A percentile compares a stretch with the other conserved stretches of the same genome.
Conservation (phyloP, 495 filamentous ascomycete species). For the Trichoderma orchidacearum region DNA sequence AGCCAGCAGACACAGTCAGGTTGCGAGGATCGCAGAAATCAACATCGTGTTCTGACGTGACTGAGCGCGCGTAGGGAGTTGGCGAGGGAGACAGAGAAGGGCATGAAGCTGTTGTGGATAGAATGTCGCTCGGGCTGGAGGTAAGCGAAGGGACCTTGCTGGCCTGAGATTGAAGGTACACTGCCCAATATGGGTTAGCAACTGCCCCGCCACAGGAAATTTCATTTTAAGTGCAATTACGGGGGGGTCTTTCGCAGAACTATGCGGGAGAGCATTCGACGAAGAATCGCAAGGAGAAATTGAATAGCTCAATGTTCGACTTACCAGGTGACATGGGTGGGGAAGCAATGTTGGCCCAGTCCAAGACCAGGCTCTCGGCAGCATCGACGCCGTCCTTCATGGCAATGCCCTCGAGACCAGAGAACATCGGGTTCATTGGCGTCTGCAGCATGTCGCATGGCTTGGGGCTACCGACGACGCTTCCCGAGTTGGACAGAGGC, state of each 20-base stretch:
- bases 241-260: slow-evolving; percentile 8
- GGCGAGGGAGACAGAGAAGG: slow-evolving; percentile 76
- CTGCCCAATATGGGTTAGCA: slow-evolving; percentile 37
- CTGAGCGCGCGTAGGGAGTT: slow-evolving; percentile 62
- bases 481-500: slow-evolving; percentile 72
- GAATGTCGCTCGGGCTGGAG: slow-evolving; percentile 53
- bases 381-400: slow-evolving; percentile 72
- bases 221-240: slow-evolving; percentile 4
- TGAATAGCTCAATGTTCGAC: slow-evolving; percentile 22
- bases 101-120: slow-evolving; percentile 52
- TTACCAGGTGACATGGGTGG: slow-evolving; percentile 91
- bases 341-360: slow-evolving; percentile 63
- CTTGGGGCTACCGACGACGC: slow-evolving; percentile 74
- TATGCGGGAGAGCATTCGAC: slow-evolving; percentile 5
- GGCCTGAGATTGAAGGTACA: slow-evolving; percentile 62
- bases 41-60: slow-evolving; percentile 53
- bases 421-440: slow-evolving; percentile 68
- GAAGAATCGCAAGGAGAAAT: slow-evolving; percentile 8
- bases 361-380: slow-evolving; percentile 58
- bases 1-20: slow-evolving; percentile 55
- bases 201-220: background rate
- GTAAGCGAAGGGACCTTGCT: slow-evolving; percentile 39
- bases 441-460: slow-evolving; percentile 67
- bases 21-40: slow-evolving; percentile 93
- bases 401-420: slow-evolving; percentile 57